Evolutionary conservation across 2,329 filamentous ascomycete genomes (phyloP), one percentile per base, ranked within the genome.

Genomic region (Aspergillus quadrilineatus): DNA sequence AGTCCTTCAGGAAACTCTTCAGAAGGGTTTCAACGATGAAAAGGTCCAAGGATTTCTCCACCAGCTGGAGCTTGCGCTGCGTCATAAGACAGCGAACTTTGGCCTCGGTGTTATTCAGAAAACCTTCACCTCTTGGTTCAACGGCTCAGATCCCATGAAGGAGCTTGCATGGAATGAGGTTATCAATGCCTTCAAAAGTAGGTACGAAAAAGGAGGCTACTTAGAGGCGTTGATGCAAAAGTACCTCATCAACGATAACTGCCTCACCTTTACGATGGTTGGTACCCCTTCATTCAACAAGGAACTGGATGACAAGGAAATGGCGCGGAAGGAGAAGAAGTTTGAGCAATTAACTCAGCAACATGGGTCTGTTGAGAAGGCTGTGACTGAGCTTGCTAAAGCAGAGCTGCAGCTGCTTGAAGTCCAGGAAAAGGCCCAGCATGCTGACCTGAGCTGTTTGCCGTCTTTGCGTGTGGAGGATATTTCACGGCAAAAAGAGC

Each of bases 71-170:
- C 82, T 99, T n/a, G 83, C 87, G 0, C 77, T 97, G 48, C 97
- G 97, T 76, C 92, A 99, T 77, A 97, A 97, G 80, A 97, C 92
- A 0, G 90, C 94, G 53, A 92, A 89, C 67, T 99, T 99, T 69
- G 94, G 94, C 12, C 90, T 97, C 81, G 87, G 88, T 15, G 84
- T 97, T 52, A 85, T 99, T 74, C 90, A 96, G 65, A 86, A 93
- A 42, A 81, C 97, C 6, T 90, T 96, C 69, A 89, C 91, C 1
- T 88, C 89, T 57, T 99, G 94, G 94, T 97, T 99, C 75, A 95
- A 94, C 56, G 94, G 93, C 4, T 86, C 92, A 3, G 90, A 97
- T 70, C 93, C 94, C 0, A 95, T 97, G 74, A 87, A 96, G 63
- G 87, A 90, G 10, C 79, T 99, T 36, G 89, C 91, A 2, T 97